Evolutionary conservation across 495 filamentous ascomycete species (phyloP), one percentile per base, ranked within the genome.

Genomic region (Hypomontagnella monticulosa): DNA sequence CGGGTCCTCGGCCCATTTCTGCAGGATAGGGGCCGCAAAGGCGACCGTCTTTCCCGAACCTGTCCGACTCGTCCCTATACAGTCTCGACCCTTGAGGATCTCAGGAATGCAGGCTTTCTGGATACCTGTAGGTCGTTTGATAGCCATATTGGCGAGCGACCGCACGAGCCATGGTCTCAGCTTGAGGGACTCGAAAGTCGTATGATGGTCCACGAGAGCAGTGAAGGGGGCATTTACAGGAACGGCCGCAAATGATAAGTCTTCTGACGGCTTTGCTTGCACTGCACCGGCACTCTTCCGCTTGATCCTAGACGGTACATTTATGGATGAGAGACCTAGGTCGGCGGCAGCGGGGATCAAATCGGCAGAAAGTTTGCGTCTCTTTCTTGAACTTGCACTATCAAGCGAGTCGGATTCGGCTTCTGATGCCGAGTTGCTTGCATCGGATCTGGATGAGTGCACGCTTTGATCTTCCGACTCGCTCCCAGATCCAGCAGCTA

Each of bases 11-110:
- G 95, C 87, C 95, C 93, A 98, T 76, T 88, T 88, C 72, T 97
- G 94, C 49, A 98, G 79, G 46, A 99, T 95, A 12, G 95, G 95
- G 7, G 91, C 92, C 10, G 93, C 88, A 78, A 99, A 99, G 33
- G 95, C 93, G 40, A 97, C 87, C n/a, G 95, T 99, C 80, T 99
- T 99, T 73, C 95, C 95, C n/a, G 94, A 97, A 78, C 95, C 95
- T 3, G 95, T 99, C 55, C 91, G 84, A 68, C 92, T 96, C 14
- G 93, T 92, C 66, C 96, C 95, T 66, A 99, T 97, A 66, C 93
- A 97, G 76, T 98, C 92, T 63, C 89, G 84, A 3, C 95, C 95
- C 71, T 92, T 87, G 52, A 99, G 73, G 42, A 98, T 97, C 67
- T 90, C 88, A 15, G 92, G 92, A 71, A 99, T 97, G 76, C 91